These are phyloP conservation scores for Amanita pseudoporphyria DNA, from an alignment of 768 basidiomycete genomes.

Conservation along the genomic window DNA sequence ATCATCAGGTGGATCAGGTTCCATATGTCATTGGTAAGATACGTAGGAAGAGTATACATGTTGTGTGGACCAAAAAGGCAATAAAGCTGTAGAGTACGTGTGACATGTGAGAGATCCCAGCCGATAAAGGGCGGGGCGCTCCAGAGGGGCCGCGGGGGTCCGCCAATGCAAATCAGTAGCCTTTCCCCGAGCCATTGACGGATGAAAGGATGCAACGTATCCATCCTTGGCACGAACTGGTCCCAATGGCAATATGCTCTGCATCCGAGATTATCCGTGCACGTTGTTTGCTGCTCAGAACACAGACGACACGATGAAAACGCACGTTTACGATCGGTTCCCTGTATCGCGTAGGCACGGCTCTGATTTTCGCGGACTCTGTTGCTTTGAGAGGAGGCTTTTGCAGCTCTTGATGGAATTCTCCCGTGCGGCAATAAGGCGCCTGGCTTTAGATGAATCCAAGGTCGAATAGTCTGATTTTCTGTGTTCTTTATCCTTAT, in stretches of 20 bases:
- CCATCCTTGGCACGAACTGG: neutral
- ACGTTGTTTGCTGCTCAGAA: neutral
- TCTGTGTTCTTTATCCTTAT: conserved; percentile 11
- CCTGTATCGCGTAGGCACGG: neutral
- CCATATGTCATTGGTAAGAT: neutral
- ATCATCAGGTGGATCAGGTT: conserved; percentile 5
- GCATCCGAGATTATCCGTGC: neutral
- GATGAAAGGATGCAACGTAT: neutral
- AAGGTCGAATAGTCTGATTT: conserved; percentile 40
- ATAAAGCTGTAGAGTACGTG: neutral
- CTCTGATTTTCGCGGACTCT: neutral
- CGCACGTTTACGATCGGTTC: conserved; percentile 5
- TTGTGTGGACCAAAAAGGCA: neutral
- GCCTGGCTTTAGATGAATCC: conserved; percentile 55
- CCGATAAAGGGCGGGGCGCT: neutral
- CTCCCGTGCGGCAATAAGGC: conserved; percentile 62
- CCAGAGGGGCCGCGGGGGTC: neutral
- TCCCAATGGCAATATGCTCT: neutral
- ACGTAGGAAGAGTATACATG: neutral
- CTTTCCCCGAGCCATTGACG: conserved; percentile 5
- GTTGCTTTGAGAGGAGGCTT: conserved; percentile 32
- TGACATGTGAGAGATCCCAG: neutral
- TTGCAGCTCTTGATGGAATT: conserved; percentile 58
- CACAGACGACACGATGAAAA: conserved; percentile 1
- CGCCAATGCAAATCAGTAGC: neutral